Conservation (phyloP, 2,329 filamentous ascomycete species). For the Xylariaceae sp. region DNA sequence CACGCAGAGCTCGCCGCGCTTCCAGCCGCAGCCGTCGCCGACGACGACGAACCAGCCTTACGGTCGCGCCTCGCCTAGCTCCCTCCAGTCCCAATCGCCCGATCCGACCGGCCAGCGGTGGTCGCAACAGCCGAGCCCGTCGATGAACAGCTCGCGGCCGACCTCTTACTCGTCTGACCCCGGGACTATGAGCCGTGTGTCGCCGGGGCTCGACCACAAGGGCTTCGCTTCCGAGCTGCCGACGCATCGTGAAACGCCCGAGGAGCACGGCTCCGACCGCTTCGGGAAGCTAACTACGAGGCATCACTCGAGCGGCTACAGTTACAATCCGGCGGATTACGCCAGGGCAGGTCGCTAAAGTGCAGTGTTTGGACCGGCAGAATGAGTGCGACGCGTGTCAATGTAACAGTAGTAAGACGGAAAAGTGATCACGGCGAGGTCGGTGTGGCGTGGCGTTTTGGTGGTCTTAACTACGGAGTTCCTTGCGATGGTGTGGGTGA, state of each 20-base stretch:
- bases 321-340: conserved; percentile 51
- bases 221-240: conserved; percentile 51
- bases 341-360: conserved; percentile 33
- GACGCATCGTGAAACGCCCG: conserved; percentile 54
- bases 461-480: too few relatives aligned
- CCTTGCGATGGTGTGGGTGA: too few relatives aligned
- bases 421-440: not conserved
- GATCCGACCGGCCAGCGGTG: conserved; percentile 48
- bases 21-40: conserved; percentile 42
- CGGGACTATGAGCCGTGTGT: conserved; percentile 37
- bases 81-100: conserved; percentile 35
- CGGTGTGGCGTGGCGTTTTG: not conserved
- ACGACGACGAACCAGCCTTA: conserved; percentile 31
- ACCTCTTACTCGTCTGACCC: conserved; percentile 44
- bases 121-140: conserved; percentile 46
- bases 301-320: conserved; percentile 33
- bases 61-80: conserved; percentile 40
- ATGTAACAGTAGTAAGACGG: conserved; percentile 1
- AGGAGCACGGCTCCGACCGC: conserved; percentile 46
- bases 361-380: not conserved
- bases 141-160: conserved; percentile 42
- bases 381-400: conserved; percentile 8
- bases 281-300: not conserved
- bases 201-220: conserved; percentile 49
- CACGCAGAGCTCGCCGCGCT: conserved; percentile 40